These are phyloP conservation scores for Hypoxylon rickii DNA, from an alignment of 495 filamentous ascomycete genomes.

Conservation along the genomic window DNA sequence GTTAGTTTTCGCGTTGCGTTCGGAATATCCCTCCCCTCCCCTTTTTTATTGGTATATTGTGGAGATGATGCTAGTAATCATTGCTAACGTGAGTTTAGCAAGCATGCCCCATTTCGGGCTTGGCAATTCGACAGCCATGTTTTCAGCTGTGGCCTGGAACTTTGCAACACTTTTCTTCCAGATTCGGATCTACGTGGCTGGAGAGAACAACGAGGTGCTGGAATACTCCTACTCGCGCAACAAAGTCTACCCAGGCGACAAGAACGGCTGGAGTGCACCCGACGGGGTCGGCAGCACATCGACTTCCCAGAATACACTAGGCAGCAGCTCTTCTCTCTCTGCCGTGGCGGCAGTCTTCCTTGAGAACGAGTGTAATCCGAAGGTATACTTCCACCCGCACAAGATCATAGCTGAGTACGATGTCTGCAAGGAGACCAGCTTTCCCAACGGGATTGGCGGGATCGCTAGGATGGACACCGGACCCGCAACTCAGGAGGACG, in stretches of 20 bases:
- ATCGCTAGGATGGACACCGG: neutral
- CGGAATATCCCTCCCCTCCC: neutral
- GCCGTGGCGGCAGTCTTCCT: neutral
- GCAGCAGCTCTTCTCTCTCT: neutral
- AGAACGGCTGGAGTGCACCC: neutral
- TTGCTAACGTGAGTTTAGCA: neutral
- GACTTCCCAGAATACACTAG: neutral
- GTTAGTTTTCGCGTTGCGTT: neutral
- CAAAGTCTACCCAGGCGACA: too few species aligned
- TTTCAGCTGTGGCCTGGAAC: slow-evolving; percentile 12
- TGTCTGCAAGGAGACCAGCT: neutral
- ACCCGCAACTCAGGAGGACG: neutral
- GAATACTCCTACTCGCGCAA: neutral
- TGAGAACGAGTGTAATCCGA: neutral
- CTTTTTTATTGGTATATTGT: neutral
- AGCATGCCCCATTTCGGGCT: neutral
- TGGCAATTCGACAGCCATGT: slow-evolving; percentile 1
- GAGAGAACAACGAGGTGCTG: neutral
- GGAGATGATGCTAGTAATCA: neutral
- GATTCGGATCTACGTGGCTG: neutral
- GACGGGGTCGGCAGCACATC: neutral
- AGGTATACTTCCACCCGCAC: slow-evolving; percentile 2
- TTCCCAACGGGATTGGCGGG: neutral
- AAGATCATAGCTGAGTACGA: slow-evolving; percentile 4
- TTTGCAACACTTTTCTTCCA: slow-evolving; percentile 5